Percentiles rank a stretch among this genome's conserved stretches.
phyloP scores from a whole-genome alignment of 2,329 filamentous ascomycete species.

The Sclerotinia spermophila region DNA sequence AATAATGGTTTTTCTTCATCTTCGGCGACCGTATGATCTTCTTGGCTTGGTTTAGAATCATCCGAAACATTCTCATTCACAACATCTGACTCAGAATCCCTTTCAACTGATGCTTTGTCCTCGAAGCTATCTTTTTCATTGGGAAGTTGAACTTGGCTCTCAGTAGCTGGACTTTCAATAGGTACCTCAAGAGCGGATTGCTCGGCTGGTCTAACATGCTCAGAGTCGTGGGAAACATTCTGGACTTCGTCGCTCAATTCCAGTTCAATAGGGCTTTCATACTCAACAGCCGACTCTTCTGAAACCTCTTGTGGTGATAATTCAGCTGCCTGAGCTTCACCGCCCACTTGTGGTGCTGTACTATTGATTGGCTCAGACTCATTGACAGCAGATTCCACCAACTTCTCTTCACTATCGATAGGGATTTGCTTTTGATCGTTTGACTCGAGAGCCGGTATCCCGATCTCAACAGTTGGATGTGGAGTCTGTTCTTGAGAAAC shows the following conservation, averaged over 20 bases:
- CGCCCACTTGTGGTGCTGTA: background rate
- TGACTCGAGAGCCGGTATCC: background rate
- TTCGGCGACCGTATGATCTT: background rate
- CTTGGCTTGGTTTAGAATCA: background rate
- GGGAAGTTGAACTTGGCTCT: accelerated
- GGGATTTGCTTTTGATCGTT: background rate
- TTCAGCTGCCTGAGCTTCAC: background rate
- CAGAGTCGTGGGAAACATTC: background rate
- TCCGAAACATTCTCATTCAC: background rate
- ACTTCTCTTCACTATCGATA: background rate
- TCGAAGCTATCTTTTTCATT: background rate
- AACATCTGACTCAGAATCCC: background rate
- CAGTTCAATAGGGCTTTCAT: background rate
- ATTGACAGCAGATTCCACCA: background rate
- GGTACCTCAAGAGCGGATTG: background rate
- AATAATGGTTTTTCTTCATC: background rate
- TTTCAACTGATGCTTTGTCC: too few relatives aligned
- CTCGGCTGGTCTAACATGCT: background rate
- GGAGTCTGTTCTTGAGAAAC: background rate
- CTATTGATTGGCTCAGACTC: background rate
- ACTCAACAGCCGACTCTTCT: background rate
- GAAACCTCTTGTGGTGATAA: background rate
- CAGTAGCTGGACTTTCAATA: too few relatives aligned
- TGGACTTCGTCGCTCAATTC: background rate
- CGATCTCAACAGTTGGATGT: background rate